Base-by-base conservation (phyloP, 2,329 filamentous ascomycete genomes). In the Phialophora verrucosa region DNA sequence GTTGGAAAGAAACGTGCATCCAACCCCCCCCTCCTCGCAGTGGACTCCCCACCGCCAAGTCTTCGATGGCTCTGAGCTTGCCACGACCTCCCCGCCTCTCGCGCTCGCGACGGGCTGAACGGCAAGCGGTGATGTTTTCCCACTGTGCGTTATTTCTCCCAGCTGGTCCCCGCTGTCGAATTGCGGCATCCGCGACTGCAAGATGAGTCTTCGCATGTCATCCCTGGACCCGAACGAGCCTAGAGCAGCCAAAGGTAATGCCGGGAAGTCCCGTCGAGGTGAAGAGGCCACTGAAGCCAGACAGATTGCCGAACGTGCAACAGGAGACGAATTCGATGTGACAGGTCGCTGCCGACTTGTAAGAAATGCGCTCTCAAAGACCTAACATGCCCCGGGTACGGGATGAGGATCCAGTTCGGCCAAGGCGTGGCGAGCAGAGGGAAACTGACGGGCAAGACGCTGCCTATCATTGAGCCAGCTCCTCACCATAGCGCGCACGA, bases 221-320 rank as follows among this genome's bases (percentile, higher is more conserved):
- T 61, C 65, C 5, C 56, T 67, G 20, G 65, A 67, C 20, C 65
- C 65, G 7, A 64, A 64, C 27, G 60, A 67, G 55, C 65, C 65
- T 27, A 54, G 65, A 32, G 65, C 65, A 32, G 60, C 20, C 25
- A 67, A 67, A 63, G 65, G 65, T 67, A 42, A 63, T 53, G 35
- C n/a, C 20, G 55, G 20, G 2, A 14, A 42, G 35, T 11, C 32
- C 32, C 17, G n/a, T n/a, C 29, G 29, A 35, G 53, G 14, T 32
- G 53, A 29, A 27, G 23, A 42, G 20, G 38, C n/a, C 23, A 12
- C 32, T 49, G 51, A 32, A 20, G 20, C 31, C 25, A 44, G 38
- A 51, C 60, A 76, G 74, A 76, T 58, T 79, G 77, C 61, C 77
- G 77, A 47, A 74, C 73, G 4, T 79, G 76, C 70, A 74, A 74